phyloP scores from a whole-genome alignment of 352 stramenopile species.

The Phytophthora rubi region DNA sequence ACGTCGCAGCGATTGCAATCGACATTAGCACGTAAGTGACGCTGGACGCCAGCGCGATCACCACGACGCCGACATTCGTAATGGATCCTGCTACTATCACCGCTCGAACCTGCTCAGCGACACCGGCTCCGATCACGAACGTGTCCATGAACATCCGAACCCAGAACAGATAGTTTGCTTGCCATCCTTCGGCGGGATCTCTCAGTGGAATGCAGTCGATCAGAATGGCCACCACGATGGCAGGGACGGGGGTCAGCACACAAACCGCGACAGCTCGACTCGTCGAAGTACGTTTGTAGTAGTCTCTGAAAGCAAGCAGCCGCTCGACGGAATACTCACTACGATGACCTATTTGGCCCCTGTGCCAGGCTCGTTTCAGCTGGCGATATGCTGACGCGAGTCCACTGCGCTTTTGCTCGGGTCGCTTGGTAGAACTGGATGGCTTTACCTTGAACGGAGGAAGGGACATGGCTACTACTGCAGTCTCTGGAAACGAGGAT shows the following conservation, averaged over 20 bases:
- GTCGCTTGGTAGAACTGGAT: neutral
- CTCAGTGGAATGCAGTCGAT: constrained; percentile 14
- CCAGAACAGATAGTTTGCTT: constrained; percentile 32
- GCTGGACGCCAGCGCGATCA: constrained; percentile 11
- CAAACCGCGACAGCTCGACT: constrained; percentile 9
- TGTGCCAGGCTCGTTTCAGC: neutral
- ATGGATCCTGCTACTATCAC: constrained; percentile 20
- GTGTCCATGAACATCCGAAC: constrained; percentile 19
- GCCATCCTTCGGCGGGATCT: constrained; percentile 10
- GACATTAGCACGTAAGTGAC: constrained; percentile 7
- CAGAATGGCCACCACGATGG: constrained; percentile 4
- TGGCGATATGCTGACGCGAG: neutral
- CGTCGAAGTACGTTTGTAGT: constrained; percentile 15
- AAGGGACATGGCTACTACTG: neutral
- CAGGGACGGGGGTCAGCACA: constrained; percentile 11
- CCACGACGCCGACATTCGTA: constrained; percentile 2
- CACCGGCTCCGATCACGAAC: constrained; percentile 12
- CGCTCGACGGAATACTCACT: constrained; percentile 23
- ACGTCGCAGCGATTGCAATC: constrained; percentile 7
- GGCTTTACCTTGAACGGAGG: neutral
- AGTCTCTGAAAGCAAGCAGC: constrained; percentile 19
- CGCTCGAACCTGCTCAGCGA: constrained; percentile 16
- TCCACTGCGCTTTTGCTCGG: neutral
- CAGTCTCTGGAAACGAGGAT: too few species aligned
- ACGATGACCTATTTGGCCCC: constrained; percentile 20